Conservation (phyloP, 2,329 filamentous ascomycete species). For the Cercospora canescens region DNA sequence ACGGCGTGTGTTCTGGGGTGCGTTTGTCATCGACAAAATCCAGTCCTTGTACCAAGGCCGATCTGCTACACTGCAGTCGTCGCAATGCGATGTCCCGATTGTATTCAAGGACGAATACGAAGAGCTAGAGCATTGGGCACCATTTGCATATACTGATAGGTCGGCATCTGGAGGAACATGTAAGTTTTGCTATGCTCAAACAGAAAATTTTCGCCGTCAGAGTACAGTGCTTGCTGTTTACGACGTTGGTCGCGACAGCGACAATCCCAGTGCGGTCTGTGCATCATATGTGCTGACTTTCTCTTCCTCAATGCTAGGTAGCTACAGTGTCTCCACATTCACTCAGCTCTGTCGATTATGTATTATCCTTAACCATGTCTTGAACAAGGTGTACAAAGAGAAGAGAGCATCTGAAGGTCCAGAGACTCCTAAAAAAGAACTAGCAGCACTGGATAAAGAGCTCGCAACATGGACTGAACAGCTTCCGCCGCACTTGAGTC, state of each 20-base stretch:
- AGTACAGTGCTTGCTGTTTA: no score
- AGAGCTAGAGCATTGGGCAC: conserved; percentile 54
- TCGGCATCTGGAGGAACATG: conserved; percentile 5
- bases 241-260: background rate
- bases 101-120: conserved; percentile 53
- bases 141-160: conserved; percentile 37
- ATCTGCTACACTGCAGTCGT: conserved; percentile 50
- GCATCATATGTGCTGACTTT: background rate
- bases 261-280: background rate
- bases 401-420: conserved; percentile 4
- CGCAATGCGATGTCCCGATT: conserved; percentile 49
- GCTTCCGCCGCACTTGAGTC: conserved; percentile 7
- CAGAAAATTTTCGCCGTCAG: background rate
- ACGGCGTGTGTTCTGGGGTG: conserved; percentile 49
- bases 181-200: background rate
- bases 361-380: conserved; percentile 13
- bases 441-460: conserved; percentile 6
- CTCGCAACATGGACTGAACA: conserved; percentile 12
- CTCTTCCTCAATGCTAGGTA: background rate
- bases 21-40: conserved; percentile 52
- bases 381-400: conserved; percentile 16
- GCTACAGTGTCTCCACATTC: conserved; percentile 19
- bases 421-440: conserved; percentile 6
- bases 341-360: conserved; percentile 14
- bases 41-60: conserved; percentile 56